These are phyloP conservation scores for Aspergillus steynii DNA, from an alignment of 495 filamentous ascomycete genomes.

Conservation along the genomic window DNA sequence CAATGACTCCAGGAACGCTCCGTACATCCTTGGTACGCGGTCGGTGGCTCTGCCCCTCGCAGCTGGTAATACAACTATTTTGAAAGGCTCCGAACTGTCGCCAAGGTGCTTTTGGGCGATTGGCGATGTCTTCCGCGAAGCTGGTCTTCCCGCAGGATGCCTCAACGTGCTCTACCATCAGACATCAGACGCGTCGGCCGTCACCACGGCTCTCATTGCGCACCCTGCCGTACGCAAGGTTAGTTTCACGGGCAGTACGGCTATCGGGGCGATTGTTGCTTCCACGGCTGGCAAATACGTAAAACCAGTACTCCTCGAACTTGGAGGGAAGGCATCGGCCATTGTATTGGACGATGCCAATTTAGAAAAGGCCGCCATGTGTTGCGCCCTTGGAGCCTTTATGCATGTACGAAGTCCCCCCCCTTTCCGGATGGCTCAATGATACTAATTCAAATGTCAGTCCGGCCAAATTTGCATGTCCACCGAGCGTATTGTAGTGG, in stretches of 20 bases:
- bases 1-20: constrained; percentile 53
- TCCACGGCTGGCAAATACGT: constrained; percentile 53
- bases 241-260: constrained; percentile 62
- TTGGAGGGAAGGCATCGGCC: constrained; percentile 62
- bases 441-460: constrained; percentile 26
- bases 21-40: constrained; percentile 65
- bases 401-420: constrained; percentile 43
- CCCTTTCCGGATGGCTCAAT: not conserved
- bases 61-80: constrained; percentile 72
- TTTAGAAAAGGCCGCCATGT: constrained; percentile 53
- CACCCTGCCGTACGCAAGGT: constrained; percentile 59
- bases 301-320: constrained; percentile 62
- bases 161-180: constrained; percentile 58
- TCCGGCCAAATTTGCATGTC: constrained; percentile 90
- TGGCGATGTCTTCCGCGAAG: constrained; percentile 67
- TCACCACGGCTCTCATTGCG: constrained; percentile 58
- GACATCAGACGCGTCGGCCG: constrained; percentile 50
- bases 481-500: constrained; percentile 84
- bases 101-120: constrained; percentile 76
- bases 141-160: constrained; percentile 64
- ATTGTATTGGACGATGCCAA: constrained; percentile 62
- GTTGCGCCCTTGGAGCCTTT: constrained; percentile 53
- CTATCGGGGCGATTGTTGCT: constrained; percentile 56
- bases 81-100: constrained; percentile 77
- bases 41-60: constrained; percentile 75